These are phyloP conservation scores for Coemansia sp. DNA, from an alignment of 192 early-diverging fungal genomes.

Conservation along the genomic window DNA sequence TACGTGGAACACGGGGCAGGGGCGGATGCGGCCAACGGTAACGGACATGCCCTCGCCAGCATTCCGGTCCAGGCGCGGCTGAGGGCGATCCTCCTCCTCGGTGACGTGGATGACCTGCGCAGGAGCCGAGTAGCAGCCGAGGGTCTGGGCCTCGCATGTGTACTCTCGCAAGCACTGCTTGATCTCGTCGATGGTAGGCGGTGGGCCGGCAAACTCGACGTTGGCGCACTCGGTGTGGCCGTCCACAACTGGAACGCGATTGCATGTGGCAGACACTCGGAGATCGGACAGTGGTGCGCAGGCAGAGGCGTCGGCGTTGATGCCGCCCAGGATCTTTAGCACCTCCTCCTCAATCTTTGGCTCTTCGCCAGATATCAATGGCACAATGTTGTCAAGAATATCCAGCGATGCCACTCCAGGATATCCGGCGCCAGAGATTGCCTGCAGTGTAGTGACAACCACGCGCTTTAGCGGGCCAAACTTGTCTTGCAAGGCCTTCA, in stretches of 20 bases:
- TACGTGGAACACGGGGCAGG: conserved; percentile 87
- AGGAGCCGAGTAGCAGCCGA: conserved; percentile 83
- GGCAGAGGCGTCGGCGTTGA: conserved; percentile 58
- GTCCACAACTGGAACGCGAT: conserved; percentile 95
- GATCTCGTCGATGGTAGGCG: conserved; percentile 80
- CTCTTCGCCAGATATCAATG: conserved; percentile 94
- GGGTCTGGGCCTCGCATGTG: conserved; percentile 78
- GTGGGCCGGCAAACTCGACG: conserved; percentile 73
- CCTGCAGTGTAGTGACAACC: conserved; percentile 92
- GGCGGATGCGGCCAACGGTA: conserved; percentile 88
- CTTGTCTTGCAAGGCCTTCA: conserved; percentile 87
- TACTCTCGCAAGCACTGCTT: conserved; percentile 73
- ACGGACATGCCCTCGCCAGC: conserved; percentile 85
- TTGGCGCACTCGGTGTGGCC: conserved; percentile 93
- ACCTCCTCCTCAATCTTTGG: conserved; percentile 97
- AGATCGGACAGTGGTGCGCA: conserved; percentile 61
- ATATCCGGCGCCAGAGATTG: conserved; percentile 97
- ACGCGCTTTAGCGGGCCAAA: conserved; percentile 87
- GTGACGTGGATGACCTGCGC: conserved; percentile 74
- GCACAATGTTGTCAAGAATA: conserved; percentile 96
- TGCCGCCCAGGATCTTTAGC: conserved; percentile 85
- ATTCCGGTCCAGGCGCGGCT: conserved; percentile 92
- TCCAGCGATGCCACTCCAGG: conserved; percentile 95
- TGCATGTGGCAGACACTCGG: conserved; percentile 92
- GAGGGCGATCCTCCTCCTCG: conserved; percentile 83